Conservation (phyloP, 2,329 filamentous ascomycete species). For the Penicillium sp. region DNA sequence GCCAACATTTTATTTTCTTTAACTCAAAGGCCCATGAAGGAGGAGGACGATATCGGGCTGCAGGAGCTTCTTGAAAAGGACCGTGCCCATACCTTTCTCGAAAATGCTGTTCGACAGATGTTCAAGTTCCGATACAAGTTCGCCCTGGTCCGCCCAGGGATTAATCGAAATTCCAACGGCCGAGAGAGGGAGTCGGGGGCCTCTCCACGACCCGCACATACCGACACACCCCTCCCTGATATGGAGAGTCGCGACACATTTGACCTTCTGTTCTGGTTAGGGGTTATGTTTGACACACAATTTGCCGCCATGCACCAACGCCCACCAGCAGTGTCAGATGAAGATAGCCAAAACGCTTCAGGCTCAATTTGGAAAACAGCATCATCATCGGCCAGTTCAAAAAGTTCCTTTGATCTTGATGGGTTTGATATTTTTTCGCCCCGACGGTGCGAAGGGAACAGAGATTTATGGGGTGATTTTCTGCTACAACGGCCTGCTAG, state of each 20-base stretch:
- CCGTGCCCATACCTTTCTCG: not conserved
- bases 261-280: slow-evolving; percentile 1
- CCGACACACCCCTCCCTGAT: not conserved
- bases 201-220: not conserved
- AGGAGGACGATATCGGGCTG: not conserved
- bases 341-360: not conserved
- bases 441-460: too few species aligned
- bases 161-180: too few species aligned
- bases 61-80: not conserved
- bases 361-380: not conserved
- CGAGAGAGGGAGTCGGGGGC: not conserved
- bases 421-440: not conserved
- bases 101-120: slow-evolving; percentile 2
- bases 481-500: not conserved
- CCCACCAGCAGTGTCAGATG: not conserved
- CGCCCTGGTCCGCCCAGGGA: not conserved
- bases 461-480: not conserved
- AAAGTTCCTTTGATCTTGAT: not conserved
- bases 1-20: not conserved
- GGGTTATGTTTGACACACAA: slow-evolving; percentile 1
- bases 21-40: not conserved
- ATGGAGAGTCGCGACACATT: not conserved
- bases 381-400: not conserved
- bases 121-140: not conserved
- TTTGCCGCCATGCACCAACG: not conserved